These are phyloP conservation scores for Lentinus brumalis DNA, from an alignment of 768 basidiomycete genomes.

Conservation along the genomic window DNA sequence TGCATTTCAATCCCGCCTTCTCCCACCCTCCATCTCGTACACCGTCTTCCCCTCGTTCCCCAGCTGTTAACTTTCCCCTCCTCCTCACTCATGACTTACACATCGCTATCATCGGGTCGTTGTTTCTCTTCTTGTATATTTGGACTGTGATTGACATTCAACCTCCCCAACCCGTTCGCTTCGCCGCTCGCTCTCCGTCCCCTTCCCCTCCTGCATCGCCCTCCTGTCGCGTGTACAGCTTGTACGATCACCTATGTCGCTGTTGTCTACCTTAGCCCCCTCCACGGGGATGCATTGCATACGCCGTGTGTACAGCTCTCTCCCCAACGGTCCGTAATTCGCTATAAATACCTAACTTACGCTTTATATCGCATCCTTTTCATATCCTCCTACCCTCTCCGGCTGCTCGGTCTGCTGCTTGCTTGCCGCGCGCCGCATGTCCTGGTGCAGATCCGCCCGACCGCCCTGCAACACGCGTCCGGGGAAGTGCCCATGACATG, in stretches of 20 bases:
- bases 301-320: constrained; percentile 17
- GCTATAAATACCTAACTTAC: constrained; percentile 15
- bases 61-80: constrained; percentile 14
- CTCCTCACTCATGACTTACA: constrained; percentile 11
- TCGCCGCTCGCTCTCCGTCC: not conserved
- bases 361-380: too few relatives aligned
- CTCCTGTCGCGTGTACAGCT: constrained; percentile 23
- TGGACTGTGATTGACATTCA: constrained; percentile 21
- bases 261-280: constrained; percentile 21
- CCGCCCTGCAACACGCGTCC: too few relatives aligned
- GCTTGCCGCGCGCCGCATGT: too few relatives aligned
- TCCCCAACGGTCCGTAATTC: constrained; percentile 25
- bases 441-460: too few relatives aligned
- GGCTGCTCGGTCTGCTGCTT: too few relatives aligned
- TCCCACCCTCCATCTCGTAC: constrained; percentile 7
- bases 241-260: constrained; percentile 24
- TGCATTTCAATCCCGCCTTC: constrained; percentile 8
- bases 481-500: too few relatives aligned
- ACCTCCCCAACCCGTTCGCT: not conserved
- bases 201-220: constrained; percentile 3
- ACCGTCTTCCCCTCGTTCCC: constrained; percentile 7
- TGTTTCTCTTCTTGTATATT: constrained; percentile 22
- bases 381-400: too few relatives aligned
- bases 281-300: constrained; percentile 7
- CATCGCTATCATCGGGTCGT: constrained; percentile 21